Conservation (phyloP, 106 monocot genomes). For the Phalaenopsis aphrodite region DNA sequence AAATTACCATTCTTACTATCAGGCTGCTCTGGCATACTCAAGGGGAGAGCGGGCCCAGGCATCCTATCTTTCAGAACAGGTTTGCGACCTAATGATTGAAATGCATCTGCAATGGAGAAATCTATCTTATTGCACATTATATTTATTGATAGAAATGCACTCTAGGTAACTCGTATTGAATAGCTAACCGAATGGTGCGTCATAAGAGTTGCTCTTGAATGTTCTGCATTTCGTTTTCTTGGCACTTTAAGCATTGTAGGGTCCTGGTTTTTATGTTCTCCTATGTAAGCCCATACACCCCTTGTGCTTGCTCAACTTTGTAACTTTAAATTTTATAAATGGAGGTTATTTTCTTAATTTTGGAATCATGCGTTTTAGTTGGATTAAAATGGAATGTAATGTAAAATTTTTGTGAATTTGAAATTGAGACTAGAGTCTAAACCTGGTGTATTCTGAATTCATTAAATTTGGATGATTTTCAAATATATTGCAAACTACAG, state of each 20-base stretch:
- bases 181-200: background rate
- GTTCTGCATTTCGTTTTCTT: background rate
- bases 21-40: constrained; percentile 76
- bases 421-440: no score
- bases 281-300: background rate
- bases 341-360: background rate
- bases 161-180: background rate
- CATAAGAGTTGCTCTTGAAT: background rate
- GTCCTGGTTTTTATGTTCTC: background rate
- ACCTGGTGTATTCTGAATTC: no score
- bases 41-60: constrained; percentile 73
- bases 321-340: background rate
- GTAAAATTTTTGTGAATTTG: no score
- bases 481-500: no score
- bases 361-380: no score
- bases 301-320: background rate
- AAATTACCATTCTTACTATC: constrained; percentile 10
- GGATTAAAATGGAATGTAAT: no score
- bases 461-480: no score
- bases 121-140: background rate
- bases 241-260: background rate
- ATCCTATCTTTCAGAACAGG: constrained; percentile 68
- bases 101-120: background rate
- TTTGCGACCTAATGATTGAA: constrained; percentile 7
- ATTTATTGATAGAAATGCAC: background rate